Percentiles rank a stretch among this genome's conserved stretches.
Evolutionary conservation across 345 rosid genomes (phyloP).

Genomic region (Carallia pectinifolia): DNA sequence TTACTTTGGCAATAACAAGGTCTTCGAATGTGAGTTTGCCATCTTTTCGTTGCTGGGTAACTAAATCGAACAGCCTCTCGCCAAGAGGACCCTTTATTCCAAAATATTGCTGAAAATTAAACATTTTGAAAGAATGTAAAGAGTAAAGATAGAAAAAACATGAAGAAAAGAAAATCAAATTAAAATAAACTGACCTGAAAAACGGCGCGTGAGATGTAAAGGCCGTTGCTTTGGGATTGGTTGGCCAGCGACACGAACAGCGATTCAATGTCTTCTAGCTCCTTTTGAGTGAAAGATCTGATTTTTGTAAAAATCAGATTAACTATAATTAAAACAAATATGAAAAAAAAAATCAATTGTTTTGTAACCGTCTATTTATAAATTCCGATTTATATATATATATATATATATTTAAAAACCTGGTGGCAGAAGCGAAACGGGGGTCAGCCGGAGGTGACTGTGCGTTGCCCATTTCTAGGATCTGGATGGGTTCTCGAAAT

Average conservation of each 20-base stretch:
- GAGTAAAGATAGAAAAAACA: not conserved
- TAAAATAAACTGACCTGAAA: conserved; percentile 50
- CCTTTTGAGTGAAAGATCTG: conserved; percentile 70
- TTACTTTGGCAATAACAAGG: conserved; percentile 83
- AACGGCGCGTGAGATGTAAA: conserved; percentile 42
- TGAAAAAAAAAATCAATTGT: no score
- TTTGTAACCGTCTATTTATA: no score
- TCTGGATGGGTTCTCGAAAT: no score
- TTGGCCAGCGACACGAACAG: conserved; percentile 62
- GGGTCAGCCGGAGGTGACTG: conserved; percentile 46
- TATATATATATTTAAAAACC: conserved; percentile 12
- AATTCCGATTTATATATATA: no score
- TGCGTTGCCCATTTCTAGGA: conserved; percentile 43
- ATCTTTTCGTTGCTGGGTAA: conserved; percentile 62
- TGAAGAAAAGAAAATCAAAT: not conserved
- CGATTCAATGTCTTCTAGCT: conserved; percentile 63
- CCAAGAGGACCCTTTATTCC: conserved; percentile 59
- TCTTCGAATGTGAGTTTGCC: conserved; percentile 58
- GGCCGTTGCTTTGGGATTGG: conserved; percentile 50
- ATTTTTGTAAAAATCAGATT: not conserved
- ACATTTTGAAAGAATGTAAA: not conserved
- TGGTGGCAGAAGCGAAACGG: conserved; percentile 47
- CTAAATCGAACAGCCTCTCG: conserved; percentile 62
- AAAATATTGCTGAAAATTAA: conserved; percentile 45
- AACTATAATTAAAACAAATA: not conserved